These are phyloP conservation scores for Rhynchospora breviuscula DNA, from an alignment of 176 grass and related monocot genomes.

Conservation along the genomic window DNA sequence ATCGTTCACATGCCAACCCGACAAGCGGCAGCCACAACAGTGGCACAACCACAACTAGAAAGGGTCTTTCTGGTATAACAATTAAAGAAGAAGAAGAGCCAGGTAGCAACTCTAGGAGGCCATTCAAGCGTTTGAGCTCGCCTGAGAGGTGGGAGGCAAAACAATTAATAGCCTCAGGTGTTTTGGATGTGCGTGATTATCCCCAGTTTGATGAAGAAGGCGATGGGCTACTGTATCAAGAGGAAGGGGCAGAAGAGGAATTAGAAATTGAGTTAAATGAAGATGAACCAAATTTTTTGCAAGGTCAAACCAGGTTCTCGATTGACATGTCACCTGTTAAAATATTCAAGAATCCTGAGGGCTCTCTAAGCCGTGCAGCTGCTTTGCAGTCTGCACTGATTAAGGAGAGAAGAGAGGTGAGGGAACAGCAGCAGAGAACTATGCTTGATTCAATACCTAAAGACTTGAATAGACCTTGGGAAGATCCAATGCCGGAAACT, in stretches of 20 bases:
- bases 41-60: constrained; percentile 27
- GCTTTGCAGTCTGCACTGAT: constrained; percentile 84
- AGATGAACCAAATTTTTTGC: constrained; percentile 89
- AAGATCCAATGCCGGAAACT: constrained; percentile 89
- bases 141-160: constrained; percentile 93
- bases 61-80: constrained; percentile 78
- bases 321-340: constrained; percentile 92
- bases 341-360: constrained; percentile 96
- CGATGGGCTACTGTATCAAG: constrained; percentile 74
- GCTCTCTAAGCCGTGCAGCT: constrained; percentile 80
- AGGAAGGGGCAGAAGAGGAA: constrained; percentile 86
- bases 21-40: constrained; percentile 28
- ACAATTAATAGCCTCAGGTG: constrained; percentile 77
- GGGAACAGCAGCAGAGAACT: constrained; percentile 88
- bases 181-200: constrained; percentile 60
- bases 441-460: constrained; percentile 97
- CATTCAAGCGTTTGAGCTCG: constrained; percentile 77
- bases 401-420: constrained; percentile 89
- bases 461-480: constrained; percentile 97
- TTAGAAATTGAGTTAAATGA: constrained; percentile 87
- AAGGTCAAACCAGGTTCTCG: constrained; percentile 72
- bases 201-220: constrained; percentile 81
- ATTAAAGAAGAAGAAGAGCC: constrained; percentile 67
- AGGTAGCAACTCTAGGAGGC: constrained; percentile 32
- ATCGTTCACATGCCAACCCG: constrained; percentile 47